phyloP scores from a whole-genome alignment of 2,329 filamentous ascomycete species.

The Diaporthe nobilis region DNA sequence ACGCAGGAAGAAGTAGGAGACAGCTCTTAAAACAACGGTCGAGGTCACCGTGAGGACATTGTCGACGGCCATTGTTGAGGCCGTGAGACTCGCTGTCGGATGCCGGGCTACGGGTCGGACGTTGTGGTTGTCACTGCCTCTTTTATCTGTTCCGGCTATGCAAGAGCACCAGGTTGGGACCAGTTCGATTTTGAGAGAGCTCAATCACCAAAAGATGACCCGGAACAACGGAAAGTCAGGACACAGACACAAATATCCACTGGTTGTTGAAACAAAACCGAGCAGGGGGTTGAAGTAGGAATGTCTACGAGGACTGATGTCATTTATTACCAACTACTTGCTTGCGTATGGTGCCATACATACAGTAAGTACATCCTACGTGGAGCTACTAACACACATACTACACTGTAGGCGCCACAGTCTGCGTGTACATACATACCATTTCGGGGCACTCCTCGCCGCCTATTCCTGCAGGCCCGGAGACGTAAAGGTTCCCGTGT shows the following conservation, averaged over 20 bases:
- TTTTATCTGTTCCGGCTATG: not conserved
- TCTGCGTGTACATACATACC: not conserved
- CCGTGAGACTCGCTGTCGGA: slow-evolving; percentile 1
- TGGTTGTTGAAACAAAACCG: slow-evolving; percentile 25
- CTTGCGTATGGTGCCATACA: not conserved
- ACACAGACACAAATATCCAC: not conserved
- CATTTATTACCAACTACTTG: slow-evolving; percentile 16
- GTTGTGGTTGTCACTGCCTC: not conserved
- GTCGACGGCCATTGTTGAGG: slow-evolving; percentile 49
- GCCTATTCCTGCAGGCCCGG: not conserved
- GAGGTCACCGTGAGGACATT: slow-evolving; percentile 55
- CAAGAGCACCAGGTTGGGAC: not conserved
- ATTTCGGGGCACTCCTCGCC: not conserved
- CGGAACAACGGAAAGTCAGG: not conserved
- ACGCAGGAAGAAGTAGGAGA: slow-evolving; percentile 72
- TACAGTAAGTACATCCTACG: not conserved
- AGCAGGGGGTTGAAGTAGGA: slow-evolving; percentile 11
- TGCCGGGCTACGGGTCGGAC: not conserved
- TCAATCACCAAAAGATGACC: not conserved
- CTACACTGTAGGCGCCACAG: not conserved
- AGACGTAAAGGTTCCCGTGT: not conserved
- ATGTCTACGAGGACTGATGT: slow-evolving; percentile 23
- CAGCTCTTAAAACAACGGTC: slow-evolving; percentile 65
- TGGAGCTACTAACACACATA: not conserved
- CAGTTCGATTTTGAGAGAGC: not conserved